phyloP scores from a whole-genome alignment of 169 alveolate species.

The Plasmodium vivax region DNA sequence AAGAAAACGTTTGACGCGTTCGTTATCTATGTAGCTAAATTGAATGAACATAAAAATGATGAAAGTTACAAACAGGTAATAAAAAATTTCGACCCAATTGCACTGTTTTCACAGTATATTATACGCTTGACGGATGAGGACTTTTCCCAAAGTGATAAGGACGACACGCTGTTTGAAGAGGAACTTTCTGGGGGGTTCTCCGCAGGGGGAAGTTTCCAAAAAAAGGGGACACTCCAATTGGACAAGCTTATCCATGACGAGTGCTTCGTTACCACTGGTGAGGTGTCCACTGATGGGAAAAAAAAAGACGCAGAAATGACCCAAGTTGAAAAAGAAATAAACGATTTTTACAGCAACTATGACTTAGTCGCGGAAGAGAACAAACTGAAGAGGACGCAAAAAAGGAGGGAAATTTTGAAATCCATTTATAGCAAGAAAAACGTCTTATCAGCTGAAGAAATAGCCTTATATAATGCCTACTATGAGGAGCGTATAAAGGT shows the following conservation, averaged over 20 bases:
- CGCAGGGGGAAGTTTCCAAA: not conserved
- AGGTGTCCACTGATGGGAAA: not conserved
- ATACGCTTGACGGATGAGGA: conserved; percentile 46
- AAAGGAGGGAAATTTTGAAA: conserved; percentile 41
- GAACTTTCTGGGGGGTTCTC: not conserved
- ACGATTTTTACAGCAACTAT: conserved; percentile 40
- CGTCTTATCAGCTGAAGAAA: conserved; percentile 22
- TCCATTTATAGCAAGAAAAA: conserved; percentile 59
- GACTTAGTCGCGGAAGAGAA: conserved; percentile 10
- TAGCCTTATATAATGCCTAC: conserved; percentile 27
- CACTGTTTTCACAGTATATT: conserved; percentile 52
- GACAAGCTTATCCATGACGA: not conserved
- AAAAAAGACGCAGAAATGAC: not conserved
- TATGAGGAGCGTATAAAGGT: conserved; percentile 42
- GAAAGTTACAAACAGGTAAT: conserved; percentile 13
- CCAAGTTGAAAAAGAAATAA: conserved; percentile 14
- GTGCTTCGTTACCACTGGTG: not conserved
- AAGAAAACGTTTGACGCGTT: conserved; percentile 66
- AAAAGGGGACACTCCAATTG: not conserved
- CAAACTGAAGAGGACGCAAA: conserved; percentile 8
- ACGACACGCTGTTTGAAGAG: not conserved
- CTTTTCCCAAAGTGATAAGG: not conserved
- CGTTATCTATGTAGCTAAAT: conserved; percentile 32
- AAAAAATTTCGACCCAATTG: conserved; percentile 51
- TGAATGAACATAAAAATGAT: conserved; percentile 44